phyloP scores from a whole-genome alignment of 23 red algal genomes.

The Gracilaria caudata region DNA sequence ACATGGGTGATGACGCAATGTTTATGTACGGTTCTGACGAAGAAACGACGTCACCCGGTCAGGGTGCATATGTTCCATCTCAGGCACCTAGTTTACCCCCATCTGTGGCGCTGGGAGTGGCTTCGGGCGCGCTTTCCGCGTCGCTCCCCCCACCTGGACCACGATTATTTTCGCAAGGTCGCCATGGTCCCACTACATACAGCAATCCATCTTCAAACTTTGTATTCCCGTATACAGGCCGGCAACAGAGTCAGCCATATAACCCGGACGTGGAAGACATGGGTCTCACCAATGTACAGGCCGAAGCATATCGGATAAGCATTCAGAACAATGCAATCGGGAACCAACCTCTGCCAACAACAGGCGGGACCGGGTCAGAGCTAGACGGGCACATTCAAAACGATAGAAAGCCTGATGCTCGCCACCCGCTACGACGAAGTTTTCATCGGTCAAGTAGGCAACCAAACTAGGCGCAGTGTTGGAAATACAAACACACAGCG shows the following conservation, averaged over 20 bases:
- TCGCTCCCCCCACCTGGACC: conserved; percentile 29
- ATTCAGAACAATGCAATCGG: conserved; percentile 5
- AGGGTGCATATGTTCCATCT: not conserved
- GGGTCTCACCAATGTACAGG: conserved; percentile 22
- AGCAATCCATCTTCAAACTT: conserved; percentile 34
- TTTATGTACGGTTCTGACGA: conserved; percentile 46
- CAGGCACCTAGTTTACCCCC: not conserved
- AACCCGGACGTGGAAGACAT: conserved; percentile 23
- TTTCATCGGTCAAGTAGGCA: conserved; percentile 20
- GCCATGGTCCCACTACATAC: conserved; percentile 9
- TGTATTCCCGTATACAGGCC: conserved; percentile 28
- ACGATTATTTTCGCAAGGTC: conserved; percentile 48
- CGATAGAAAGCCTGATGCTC: conserved; percentile 18
- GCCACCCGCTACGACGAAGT: conserved; percentile 6
- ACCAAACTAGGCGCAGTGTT: conserved; percentile 4
- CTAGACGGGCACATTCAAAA: not conserved
- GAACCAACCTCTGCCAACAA: not conserved
- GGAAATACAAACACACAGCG: not conserved
- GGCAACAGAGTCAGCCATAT: conserved; percentile 20
- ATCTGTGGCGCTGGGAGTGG: conserved; percentile 12
- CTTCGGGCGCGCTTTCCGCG: conserved; percentile 27
- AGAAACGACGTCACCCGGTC: conserved; percentile 9
- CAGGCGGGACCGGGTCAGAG: not conserved
- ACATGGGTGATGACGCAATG: conserved; percentile 38
- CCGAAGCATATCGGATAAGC: conserved; percentile 43